A percentile compares a stretch with the other conserved stretches of the same genome.
These are phyloP conservation scores for Juglanconis juglandina DNA, from an alignment of 2,329 filamentous ascomycete genomes.

Conservation along the genomic window DNA sequence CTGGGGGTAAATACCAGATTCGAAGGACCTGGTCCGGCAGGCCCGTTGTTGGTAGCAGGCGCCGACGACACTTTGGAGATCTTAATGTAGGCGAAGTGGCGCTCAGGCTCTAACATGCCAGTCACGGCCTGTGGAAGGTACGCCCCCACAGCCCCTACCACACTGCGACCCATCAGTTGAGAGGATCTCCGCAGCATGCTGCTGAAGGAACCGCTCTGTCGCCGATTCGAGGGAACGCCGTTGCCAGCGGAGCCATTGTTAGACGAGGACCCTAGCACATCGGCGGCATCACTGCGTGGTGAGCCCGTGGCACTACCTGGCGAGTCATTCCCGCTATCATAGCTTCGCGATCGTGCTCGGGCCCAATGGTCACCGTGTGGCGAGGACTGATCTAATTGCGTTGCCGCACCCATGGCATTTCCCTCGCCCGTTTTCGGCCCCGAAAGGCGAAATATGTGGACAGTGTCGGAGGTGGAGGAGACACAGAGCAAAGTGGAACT, in stretches of 20 bases:
- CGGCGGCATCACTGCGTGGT: conserved; percentile 46
- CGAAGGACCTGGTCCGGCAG: conserved; percentile 22
- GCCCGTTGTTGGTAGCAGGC: conserved; percentile 25
- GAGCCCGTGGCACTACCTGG: conserved; percentile 41
- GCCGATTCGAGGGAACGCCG: conserved; percentile 34
- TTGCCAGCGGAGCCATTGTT: conserved; percentile 21
- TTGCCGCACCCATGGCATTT: conserved; percentile 29
- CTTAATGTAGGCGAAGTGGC: conserved; percentile 96
- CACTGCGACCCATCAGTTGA: conserved; percentile 83
- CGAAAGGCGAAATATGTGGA: conserved; percentile 85
- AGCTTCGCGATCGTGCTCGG: conserved; percentile 47
- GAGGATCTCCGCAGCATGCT: conserved; percentile 92
- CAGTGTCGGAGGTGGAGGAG: conserved; percentile 91
- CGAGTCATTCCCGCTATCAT: conserved; percentile 55
- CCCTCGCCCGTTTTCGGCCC: conserved; percentile 41
- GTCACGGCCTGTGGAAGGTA: conserved; percentile 92
- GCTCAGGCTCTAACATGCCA: conserved; percentile 93
- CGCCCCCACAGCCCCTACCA: conserved; percentile 84
- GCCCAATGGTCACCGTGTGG: conserved; percentile 51
- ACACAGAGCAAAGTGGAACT: conserved; percentile 91
- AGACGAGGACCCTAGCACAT: conserved; percentile 30
- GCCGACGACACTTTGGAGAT: conserved; percentile 61
- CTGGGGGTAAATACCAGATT: conserved; percentile 18
- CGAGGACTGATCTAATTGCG: conserved; percentile 23
- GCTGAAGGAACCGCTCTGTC: conserved; percentile 74